Evolutionary conservation across 768 basidiomycete species (phyloP).

Genomic region (Russula ochroleuca): DNA sequence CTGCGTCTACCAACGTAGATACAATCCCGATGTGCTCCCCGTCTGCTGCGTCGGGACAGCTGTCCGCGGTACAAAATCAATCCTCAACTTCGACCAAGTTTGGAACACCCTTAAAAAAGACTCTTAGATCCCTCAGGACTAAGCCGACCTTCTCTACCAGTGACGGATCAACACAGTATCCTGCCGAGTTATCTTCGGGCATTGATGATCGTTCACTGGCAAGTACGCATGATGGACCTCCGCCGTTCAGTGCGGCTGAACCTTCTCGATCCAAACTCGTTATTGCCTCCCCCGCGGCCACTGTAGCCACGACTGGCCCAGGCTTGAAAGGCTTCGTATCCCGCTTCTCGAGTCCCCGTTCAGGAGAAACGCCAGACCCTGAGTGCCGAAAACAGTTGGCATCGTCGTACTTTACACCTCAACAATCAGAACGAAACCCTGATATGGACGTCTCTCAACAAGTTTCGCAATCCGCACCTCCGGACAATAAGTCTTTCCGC

Average conservation of each 20-base stretch:
- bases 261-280: slow-evolving; percentile 50
- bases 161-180: slow-evolving; percentile 47
- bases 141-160: slow-evolving; percentile 46
- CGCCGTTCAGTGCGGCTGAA: slow-evolving; percentile 48
- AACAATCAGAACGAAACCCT: slow-evolving; percentile 10
- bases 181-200: slow-evolving; percentile 42
- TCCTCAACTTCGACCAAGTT: slow-evolving; percentile 46
- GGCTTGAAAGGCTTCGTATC: slow-evolving; percentile 80
- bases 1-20: slow-evolving; percentile 39
- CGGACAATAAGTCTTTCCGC: slow-evolving; percentile 24
- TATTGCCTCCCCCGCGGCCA: slow-evolving; percentile 60
- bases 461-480: slow-evolving; percentile 22
- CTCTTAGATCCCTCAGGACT: slow-evolving; percentile 63
- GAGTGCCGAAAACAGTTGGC: slow-evolving; percentile 29
- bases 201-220: slow-evolving; percentile 34
- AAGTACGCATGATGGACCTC: slow-evolving; percentile 37
- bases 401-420: slow-evolving; percentile 18
- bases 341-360: slow-evolving; percentile 52
- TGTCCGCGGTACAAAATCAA: slow-evolving; percentile 23
- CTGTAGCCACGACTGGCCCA: slow-evolving; percentile 65
- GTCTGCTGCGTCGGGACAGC: slow-evolving; percentile 28
- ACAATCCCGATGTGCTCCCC: slow-evolving; percentile 33
- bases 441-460: not conserved
- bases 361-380: slow-evolving; percentile 31
- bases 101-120: slow-evolving; percentile 66